Percentiles rank a stretch among this genome's conserved stretches.
phyloP scores from a whole-genome alignment of 2,329 filamentous ascomycete species.

The Penicillium italicum region DNA sequence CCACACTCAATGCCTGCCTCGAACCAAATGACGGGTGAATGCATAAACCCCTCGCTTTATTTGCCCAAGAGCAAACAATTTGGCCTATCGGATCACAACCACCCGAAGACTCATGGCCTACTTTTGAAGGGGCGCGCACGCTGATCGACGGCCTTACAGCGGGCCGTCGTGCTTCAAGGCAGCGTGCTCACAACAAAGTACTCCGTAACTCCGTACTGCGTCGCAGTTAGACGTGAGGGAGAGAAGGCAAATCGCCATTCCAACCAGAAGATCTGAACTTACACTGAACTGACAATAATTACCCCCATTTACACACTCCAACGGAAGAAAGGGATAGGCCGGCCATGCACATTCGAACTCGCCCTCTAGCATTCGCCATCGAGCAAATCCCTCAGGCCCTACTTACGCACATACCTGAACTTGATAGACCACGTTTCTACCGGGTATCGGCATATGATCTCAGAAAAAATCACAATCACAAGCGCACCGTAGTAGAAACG shows the following conservation, averaged over 20 bases:
- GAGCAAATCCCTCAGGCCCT: neutral
- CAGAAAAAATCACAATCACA: neutral
- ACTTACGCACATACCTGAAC: neutral
- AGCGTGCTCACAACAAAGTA: neutral
- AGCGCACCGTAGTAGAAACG: neutral
- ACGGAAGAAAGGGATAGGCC: conserved; percentile 1
- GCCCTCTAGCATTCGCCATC: neutral
- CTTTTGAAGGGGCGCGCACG: neutral
- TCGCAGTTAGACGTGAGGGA: conserved; percentile 5
- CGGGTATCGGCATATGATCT: conserved; percentile 4
- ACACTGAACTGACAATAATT: neutral
- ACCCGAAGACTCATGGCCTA: neutral
- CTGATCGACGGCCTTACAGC: conserved; percentile 5
- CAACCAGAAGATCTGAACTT: neutral
- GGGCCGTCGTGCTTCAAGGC: neutral
- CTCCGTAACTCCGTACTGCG: neutral
- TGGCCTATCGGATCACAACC: conserved; percentile 2
- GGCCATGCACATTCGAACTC: neutral
- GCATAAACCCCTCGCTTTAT: conserved; percentile 4
- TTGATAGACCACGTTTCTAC: neutral
- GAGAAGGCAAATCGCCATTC: conserved; percentile 1
- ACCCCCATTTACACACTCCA: neutral
- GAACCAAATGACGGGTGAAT: neutral
- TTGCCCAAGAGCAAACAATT: neutral
- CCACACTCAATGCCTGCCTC: neutral